Evolutionary conservation across 129 eudicot species (phyloP), one percentile per base, ranked within the genome.

Genomic region (Ambrosia artemisiifolia): DNA sequence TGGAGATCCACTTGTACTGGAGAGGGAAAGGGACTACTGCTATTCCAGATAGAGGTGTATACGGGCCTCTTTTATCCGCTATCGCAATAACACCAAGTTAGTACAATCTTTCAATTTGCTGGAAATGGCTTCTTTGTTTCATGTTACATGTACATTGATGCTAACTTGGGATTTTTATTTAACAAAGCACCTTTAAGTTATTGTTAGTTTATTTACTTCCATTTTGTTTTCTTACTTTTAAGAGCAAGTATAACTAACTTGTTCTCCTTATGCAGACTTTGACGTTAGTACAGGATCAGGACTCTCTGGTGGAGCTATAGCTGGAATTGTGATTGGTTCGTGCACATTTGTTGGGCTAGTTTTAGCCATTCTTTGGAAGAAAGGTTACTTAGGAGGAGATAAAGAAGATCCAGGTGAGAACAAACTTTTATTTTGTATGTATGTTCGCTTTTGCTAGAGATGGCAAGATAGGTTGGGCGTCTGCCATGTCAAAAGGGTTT

Each of bases 1-100:
- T 93, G 47, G 98, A 85, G 78, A 86, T 93, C 67, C 91, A 84
- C 76, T 79, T 92, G 81, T 89, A 88, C 76, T 92, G 98, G 98
- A 79, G 85, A 18, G 97, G 97, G 62, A 86, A 86, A 24, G 28
- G 28, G 28, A 24, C 28, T 24, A 24, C 28, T 8, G 85, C 94
- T 11, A 54, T 92, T 81, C 98, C 98, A 18, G 74, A 80, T 5
- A 75, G 89, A 80, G 89, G 89, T 48, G 85, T 83, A 72, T 87
- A 92, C 79, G 98, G 98, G 60, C 98, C 96, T 49, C 90, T 87
- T 59, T 72, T 92, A 80, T 88, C 96, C 32, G 96, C 91, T 34
- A 88, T 92, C 44, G 38, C 88, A 32, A 83, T 92, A 61, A 92
- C 98, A 72, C 98, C 98, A 60, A 89, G 98, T 92, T 60, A 78